phyloP scores from a whole-genome alignment of 345 rosid genomes.

The Mangifera indica region DNA sequence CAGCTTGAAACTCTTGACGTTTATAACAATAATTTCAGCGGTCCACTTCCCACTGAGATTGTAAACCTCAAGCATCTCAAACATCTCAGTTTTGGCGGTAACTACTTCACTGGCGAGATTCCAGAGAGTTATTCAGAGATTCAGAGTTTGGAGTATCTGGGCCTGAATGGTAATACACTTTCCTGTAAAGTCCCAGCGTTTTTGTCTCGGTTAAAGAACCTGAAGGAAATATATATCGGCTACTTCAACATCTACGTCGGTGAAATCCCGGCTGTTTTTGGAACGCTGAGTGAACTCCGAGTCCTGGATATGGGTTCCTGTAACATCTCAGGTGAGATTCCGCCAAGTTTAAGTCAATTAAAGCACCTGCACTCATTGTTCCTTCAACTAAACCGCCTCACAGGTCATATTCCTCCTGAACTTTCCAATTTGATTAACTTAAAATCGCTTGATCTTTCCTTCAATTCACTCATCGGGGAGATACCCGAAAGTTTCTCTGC shows the following conservation, averaged over 20 bases:
- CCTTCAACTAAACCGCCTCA: conserved; percentile 66
- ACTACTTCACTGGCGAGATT: conserved; percentile 66
- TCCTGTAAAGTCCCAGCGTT: conserved; percentile 56
- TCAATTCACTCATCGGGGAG: conserved; percentile 63
- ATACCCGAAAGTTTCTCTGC: conserved; percentile 59
- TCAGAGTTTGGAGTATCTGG: conserved; percentile 61
- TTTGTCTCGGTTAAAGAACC: conserved; percentile 59
- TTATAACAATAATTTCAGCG: conserved; percentile 70
- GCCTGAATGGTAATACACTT: conserved; percentile 57
- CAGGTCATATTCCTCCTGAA: conserved; percentile 70
- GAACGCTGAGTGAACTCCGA: conserved; percentile 51
- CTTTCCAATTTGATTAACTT: conserved; percentile 60
- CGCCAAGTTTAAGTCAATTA: conserved; percentile 54
- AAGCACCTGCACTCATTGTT: conserved; percentile 59
- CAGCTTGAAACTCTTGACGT: conserved; percentile 60
- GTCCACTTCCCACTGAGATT: conserved; percentile 54
- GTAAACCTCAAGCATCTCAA: conserved; percentile 48
- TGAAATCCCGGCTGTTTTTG: conserved; percentile 73
- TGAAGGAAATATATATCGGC: conserved; percentile 52
- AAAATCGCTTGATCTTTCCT: conserved; percentile 72
- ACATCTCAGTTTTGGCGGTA: conserved; percentile 66
- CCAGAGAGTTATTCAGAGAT: conserved; percentile 73
- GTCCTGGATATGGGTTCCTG: conserved; percentile 55
- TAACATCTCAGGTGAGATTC: conserved; percentile 69
- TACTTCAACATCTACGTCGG: conserved; percentile 59